A percentile compares a stretch with the other conserved stretches of the same genome.
phyloP scores from a whole-genome alignment of 164 flowering plant species.

The Paratinospora sagittata region DNA sequence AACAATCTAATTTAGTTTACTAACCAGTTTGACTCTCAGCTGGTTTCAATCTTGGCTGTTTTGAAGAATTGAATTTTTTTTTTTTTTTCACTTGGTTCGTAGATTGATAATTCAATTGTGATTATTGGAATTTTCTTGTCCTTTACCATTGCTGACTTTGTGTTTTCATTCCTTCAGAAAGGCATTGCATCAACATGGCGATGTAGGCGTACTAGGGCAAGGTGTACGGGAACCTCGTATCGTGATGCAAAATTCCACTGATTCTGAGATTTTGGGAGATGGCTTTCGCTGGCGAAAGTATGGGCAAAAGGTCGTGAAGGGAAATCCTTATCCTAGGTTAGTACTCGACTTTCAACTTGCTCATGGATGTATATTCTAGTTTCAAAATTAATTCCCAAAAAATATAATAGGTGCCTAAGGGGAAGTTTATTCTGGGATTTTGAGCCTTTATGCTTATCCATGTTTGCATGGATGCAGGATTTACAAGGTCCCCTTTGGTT shows the following conservation, averaged over 20 bases:
- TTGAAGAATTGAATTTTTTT: too few species aligned
- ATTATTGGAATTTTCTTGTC: not conserved
- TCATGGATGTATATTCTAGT: not conserved
- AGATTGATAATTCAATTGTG: not conserved
- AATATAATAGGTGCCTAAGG: not conserved
- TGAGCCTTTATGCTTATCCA: not conserved
- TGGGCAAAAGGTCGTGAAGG: conserved; percentile 95
- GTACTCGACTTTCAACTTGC: conserved; percentile 3
- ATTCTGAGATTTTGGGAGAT: conserved; percentile 58
- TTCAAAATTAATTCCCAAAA: not conserved
- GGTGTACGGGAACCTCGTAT: conserved; percentile 36
- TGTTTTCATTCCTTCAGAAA: conserved; percentile 37
- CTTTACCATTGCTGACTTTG: not conserved
- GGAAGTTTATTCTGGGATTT: not conserved
- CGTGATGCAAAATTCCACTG: conserved; percentile 43
- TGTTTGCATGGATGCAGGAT: not conserved
- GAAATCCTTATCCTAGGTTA: conserved; percentile 94
- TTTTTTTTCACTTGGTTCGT: too few species aligned
- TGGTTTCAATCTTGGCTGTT: too few species aligned
- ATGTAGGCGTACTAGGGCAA: conserved; percentile 30
- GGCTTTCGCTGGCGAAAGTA: conserved; percentile 98
- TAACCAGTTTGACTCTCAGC: too few species aligned
- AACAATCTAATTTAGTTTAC: too few species aligned
- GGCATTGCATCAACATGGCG: conserved; percentile 34
- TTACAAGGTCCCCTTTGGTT: too few species aligned